phyloP scores from a whole-genome alignment of 805 yeast genomes.

The Myxozyma mucilagina region DNA sequence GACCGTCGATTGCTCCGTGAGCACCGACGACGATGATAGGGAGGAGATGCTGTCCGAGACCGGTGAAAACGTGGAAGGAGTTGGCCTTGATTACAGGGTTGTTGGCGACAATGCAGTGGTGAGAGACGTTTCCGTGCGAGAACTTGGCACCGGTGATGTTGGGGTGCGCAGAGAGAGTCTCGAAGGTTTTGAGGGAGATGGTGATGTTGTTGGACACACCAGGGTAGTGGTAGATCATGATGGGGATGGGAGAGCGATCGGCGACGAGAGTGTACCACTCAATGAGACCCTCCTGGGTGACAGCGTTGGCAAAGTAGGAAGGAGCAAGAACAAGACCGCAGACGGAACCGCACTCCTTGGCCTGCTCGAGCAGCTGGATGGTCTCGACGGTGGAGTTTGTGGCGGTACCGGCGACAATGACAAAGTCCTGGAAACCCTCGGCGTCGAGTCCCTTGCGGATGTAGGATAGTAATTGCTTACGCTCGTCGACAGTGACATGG shows the following conservation, averaged over 20 bases:
- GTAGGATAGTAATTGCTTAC: slow-evolving; percentile 37
- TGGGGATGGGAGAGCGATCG: slow-evolving; percentile 46
- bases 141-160: slow-evolving; percentile 54
- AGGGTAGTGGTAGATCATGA: slow-evolving; percentile 51
- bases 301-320: slow-evolving; percentile 50
- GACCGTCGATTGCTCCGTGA: slow-evolving; percentile 55
- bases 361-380: slow-evolving; percentile 38
- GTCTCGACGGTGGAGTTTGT: slow-evolving; percentile 51
- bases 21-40: slow-evolving; percentile 52
- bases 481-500: slow-evolving; percentile 51
- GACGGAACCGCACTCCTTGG: slow-evolving; percentile 38
- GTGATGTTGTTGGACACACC: slow-evolving; percentile 50
- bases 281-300: slow-evolving; percentile 49
- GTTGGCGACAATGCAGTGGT: slow-evolving; percentile 49
- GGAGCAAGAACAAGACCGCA: slow-evolving; percentile 46
- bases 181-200: slow-evolving; percentile 45
- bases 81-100: slow-evolving; percentile 45
- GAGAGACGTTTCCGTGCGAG: slow-evolving; percentile 53
- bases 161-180: slow-evolving; percentile 47
- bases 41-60: slow-evolving; percentile 53
- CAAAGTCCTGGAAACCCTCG: slow-evolving; percentile 44
- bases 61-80: slow-evolving; percentile 50
- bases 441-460: slow-evolving; percentile 42
- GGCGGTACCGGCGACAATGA: slow-evolving; percentile 53
- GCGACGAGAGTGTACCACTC: slow-evolving; percentile 51